Percentiles rank a stretch among this genome's conserved stretches.
These are phyloP conservation scores for Puccinia horiana DNA, from an alignment of 1,284 basidiomycete species.

Conservation along the genomic window DNA sequence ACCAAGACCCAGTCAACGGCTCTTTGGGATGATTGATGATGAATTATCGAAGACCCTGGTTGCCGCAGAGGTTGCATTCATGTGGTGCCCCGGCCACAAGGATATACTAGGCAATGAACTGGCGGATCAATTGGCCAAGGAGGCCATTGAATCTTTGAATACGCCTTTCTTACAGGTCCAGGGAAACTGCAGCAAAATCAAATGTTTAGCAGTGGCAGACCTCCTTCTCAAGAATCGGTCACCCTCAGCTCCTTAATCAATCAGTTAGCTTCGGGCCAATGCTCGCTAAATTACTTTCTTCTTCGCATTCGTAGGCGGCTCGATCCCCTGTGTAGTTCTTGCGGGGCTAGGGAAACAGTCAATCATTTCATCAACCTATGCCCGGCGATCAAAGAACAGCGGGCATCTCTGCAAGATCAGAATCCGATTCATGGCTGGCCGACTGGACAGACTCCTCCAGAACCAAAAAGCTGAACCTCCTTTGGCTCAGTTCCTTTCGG, in stretches of 20 bases:
- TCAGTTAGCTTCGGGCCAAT: too few relatives aligned
- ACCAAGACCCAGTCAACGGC: background rate
- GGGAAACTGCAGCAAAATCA: background rate
- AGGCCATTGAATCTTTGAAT: background rate
- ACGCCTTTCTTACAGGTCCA: background rate
- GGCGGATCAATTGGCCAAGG: too few relatives aligned
- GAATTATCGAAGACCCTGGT: too few relatives aligned
- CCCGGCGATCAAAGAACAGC: background rate
- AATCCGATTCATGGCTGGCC: too few relatives aligned
- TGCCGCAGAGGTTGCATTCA: background rate
- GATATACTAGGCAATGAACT: background rate
- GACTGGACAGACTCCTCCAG: too few relatives aligned
- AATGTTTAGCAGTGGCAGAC: background rate
- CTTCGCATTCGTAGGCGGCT: too few relatives aligned
- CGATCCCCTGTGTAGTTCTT: too few relatives aligned
- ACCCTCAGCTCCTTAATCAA: too few relatives aligned
- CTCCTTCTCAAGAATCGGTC: too few relatives aligned
- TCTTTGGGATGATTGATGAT: background rate
- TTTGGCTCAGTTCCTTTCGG: too few relatives aligned
- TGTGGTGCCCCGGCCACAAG: background rate
- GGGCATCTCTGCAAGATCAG: background rate
- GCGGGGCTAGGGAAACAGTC: background rate
- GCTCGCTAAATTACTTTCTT: too few relatives aligned
- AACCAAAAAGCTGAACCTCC: too few relatives aligned
- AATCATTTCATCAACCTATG: background rate